Conservation (phyloP, 306 rosid species). For the Calophaca sinica region DNA sequence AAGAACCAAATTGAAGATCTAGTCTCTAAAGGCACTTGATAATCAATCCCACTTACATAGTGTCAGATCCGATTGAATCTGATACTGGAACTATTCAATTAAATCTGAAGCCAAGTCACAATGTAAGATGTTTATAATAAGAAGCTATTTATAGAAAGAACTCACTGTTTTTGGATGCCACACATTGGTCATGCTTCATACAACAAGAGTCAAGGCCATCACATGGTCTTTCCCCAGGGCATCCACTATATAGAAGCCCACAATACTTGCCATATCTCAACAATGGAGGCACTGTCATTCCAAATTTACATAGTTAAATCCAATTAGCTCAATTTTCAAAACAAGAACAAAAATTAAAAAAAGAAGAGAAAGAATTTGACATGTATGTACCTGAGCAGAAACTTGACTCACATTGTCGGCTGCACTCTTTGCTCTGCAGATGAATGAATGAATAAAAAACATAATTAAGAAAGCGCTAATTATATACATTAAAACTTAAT, state of each 20-base stretch:
- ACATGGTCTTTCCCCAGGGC: slow-evolving; percentile 94
- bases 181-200: slow-evolving; percentile 90
- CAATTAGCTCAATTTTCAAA: background rate
- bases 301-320: background rate
- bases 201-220: slow-evolving; percentile 96
- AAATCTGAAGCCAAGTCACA: slow-evolving; percentile 23
- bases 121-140: background rate
- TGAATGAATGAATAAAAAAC: background rate
- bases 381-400: slow-evolving; percentile 80
- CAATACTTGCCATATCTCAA: slow-evolving; percentile 95
- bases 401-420: slow-evolving; percentile 85
- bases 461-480: background rate
- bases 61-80: slow-evolving; percentile 31
- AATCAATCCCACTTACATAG: slow-evolving; percentile 5
- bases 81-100: background rate
- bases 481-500: background rate
- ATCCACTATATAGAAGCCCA: slow-evolving; percentile 88
- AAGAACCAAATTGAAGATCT: slow-evolving; percentile 14
- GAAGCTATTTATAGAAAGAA: slow-evolving; percentile 33
- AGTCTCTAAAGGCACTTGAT: background rate
- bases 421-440: slow-evolving; percentile 82
- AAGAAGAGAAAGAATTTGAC: background rate
- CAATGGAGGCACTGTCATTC: slow-evolving; percentile 76
- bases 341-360: background rate
- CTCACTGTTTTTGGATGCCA: slow-evolving; percentile 75